Evolutionary conservation across 139 green algal species (phyloP).

Genomic region (Pleodorina starrii): DNA sequence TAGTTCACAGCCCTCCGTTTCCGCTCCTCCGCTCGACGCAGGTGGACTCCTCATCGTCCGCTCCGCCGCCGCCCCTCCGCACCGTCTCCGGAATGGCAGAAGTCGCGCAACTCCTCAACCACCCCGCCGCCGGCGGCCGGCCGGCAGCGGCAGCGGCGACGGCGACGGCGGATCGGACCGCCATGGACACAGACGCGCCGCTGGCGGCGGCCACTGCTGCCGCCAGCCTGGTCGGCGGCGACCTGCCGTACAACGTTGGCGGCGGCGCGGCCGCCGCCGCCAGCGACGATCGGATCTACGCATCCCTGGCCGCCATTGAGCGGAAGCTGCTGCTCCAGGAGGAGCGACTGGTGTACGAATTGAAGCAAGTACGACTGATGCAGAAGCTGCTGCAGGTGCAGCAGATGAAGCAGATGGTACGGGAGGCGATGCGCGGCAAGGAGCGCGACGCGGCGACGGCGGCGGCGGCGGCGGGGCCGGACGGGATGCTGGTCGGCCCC

Average conservation of each 20-base stretch:
- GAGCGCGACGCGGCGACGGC: not conserved
- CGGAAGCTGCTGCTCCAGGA: constrained; percentile 47
- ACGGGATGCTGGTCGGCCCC: not conserved
- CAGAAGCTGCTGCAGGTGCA: constrained; percentile 44
- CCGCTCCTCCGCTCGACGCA: no score
- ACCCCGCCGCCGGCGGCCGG: not conserved
- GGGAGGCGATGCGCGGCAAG: constrained; percentile 28
- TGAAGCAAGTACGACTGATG: constrained; percentile 47
- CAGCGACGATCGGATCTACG: not conserved
- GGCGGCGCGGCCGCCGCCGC: no score
- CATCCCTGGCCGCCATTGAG: constrained; percentile 28
- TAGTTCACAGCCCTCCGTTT: no score
- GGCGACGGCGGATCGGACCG: not conserved
- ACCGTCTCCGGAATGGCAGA: not conserved
- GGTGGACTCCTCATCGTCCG: not conserved
- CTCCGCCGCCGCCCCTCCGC: not conserved
- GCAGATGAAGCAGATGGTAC: constrained; percentile 50
- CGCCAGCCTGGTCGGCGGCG: not conserved
- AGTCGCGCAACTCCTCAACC: not conserved
- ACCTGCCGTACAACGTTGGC: not conserved
- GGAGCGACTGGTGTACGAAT: constrained; percentile 37
- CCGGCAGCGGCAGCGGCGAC: not conserved
- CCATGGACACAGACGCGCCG: not conserved
- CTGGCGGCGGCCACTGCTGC: not conserved
- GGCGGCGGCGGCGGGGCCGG: not conserved